These are phyloP conservation scores for Agaricus subrufescens DNA, from an alignment of 768 basidiomycete species.

Conservation along the genomic window DNA sequence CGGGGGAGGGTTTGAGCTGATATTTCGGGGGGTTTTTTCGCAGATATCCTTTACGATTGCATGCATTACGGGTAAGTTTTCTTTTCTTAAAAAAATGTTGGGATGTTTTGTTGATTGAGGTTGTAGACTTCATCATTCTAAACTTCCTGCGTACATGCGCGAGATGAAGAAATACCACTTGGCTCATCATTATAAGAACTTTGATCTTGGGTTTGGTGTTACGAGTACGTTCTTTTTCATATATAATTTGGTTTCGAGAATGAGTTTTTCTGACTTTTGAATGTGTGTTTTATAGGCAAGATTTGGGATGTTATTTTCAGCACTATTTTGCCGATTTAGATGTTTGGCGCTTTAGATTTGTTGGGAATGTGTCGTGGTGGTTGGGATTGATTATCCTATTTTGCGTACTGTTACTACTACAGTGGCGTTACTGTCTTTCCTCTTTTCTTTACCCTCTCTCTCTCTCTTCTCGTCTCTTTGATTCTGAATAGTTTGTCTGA, in stretches of 20 bases:
- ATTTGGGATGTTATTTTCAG: slow-evolving; percentile 93
- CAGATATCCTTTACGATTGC: slow-evolving; percentile 80
- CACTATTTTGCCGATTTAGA: slow-evolving; percentile 63
- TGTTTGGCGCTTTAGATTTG: not conserved
- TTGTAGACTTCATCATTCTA: slow-evolving; percentile 75
- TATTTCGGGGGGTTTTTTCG: not conserved
- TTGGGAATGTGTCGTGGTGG: no score
- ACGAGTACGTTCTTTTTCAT: slow-evolving; percentile 55
- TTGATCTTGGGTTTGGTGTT: slow-evolving; percentile 95
- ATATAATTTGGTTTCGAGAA: no score
- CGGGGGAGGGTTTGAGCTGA: not conserved
- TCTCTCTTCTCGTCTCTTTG: no score
- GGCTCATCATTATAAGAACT: slow-evolving; percentile 98
- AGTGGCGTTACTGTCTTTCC: no score
- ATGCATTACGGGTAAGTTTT: slow-evolving; percentile 87
- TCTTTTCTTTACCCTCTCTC: no score
- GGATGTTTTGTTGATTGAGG: slow-evolving; percentile 8
- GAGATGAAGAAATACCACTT: slow-evolving; percentile 98
- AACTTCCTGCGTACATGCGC: slow-evolving; percentile 77
- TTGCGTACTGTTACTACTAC: no score
- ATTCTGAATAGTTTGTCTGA: no score
- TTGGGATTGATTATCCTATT: no score
- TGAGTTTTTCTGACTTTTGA: not conserved
- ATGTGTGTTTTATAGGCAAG: slow-evolving; percentile 50
- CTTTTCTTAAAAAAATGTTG: not conserved